phyloP scores from a whole-genome alignment of 345 rosid genomes.

The sweet orange (Citrus sinensis) region DVS_A1.0 CM039164.1:2701001-2701500 shows the following conservation, averaged over 20 bases:
- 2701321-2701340: not conserved
- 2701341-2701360: not conserved
- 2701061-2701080: conserved; percentile 79
- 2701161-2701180: not conserved
- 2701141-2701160: not conserved
- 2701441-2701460: not conserved
- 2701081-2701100: conserved; percentile 58
- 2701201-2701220: conserved; percentile 61
- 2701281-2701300: conserved; percentile 43
- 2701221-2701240: conserved; percentile 52
- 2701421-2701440: not conserved
- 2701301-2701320: conserved; percentile 5
- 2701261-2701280: conserved; percentile 59
- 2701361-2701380: not conserved
- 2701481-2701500: not conserved
- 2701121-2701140: not conserved
- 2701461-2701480: not conserved
- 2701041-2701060: conserved; percentile 81
- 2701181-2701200: conserved; percentile 27
- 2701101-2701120: conserved; percentile 8
- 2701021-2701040: conserved; percentile 73
- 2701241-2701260: conserved; percentile 55
- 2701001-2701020: conserved; percentile 55
- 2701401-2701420: not conserved
- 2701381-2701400: not conserved